Percentiles rank a stretch among this genome's conserved stretches.
Evolutionary conservation across 2,329 filamentous ascomycete genomes (phyloP).

Genomic region (Cordyceps tenuipes): DNA sequence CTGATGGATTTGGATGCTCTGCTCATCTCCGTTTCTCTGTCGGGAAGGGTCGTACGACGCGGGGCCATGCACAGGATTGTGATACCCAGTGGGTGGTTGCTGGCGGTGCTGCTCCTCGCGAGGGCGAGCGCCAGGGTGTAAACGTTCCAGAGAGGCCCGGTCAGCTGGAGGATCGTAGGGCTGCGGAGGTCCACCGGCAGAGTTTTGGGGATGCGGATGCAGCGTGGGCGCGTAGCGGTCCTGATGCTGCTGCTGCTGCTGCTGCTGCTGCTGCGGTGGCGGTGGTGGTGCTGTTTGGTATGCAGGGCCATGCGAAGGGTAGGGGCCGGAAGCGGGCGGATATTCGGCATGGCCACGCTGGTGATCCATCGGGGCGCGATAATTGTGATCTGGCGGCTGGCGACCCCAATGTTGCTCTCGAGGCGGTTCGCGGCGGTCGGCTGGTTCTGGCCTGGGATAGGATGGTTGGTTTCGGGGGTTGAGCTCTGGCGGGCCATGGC

Average conservation of each 20-base stretch:
- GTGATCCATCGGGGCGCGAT: constrained; percentile 30
- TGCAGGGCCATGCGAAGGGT: constrained; percentile 22
- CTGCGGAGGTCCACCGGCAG: constrained; percentile 18
- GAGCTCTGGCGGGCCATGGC: constrained; percentile 33
- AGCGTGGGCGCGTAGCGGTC: constrained; percentile 27
- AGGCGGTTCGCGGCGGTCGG: constrained; percentile 29
- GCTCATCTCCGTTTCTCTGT: constrained; percentile 37
- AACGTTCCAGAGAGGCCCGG: constrained; percentile 34
- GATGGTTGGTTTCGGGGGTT: constrained; percentile 38
- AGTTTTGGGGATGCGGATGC: constrained; percentile 24
- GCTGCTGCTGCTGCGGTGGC: not conserved
- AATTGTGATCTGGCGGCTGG: constrained; percentile 24
- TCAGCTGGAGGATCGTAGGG: constrained; percentile 43
- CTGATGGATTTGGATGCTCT: constrained; percentile 48
- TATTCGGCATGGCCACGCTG: constrained; percentile 37
- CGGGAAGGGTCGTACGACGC: constrained; percentile 29
- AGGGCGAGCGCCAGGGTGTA: constrained; percentile 18
- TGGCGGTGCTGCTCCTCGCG: constrained; percentile 26
- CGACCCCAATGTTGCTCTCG: constrained; percentile 28
- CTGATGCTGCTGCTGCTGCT: constrained; percentile 12
- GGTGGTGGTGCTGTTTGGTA: constrained; percentile 23
- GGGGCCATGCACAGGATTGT: constrained; percentile 27
- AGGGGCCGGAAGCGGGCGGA: constrained; percentile 31
- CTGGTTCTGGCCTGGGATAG: constrained; percentile 35
- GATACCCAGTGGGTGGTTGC: constrained; percentile 33